A percentile compares a stretch with the other conserved stretches of the same genome.
Evolutionary conservation across 805 yeast genomes (phyloP).

Genomic region (Saccharomycopsis selenospora): DNA sequence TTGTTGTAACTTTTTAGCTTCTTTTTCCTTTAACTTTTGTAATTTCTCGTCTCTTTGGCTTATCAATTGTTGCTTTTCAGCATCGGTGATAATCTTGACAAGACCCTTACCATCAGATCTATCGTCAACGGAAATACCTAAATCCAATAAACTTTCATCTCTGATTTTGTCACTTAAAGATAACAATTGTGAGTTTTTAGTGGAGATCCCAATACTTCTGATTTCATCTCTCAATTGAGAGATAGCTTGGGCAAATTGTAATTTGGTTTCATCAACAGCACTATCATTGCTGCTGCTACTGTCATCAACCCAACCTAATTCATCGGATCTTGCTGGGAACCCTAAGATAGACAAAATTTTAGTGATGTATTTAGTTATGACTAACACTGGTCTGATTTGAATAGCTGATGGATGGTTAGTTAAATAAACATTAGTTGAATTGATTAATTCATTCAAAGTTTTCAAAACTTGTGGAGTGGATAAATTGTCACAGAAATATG

Average conservation of each 20-base stretch:
- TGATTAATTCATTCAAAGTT: constrained; percentile 57
- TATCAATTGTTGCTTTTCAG: constrained; percentile 61
- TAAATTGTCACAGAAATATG: constrained; percentile 82
- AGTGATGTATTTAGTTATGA: constrained; percentile 62
- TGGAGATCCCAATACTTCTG: constrained; percentile 62
- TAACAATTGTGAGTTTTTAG: constrained; percentile 49
- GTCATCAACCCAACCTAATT: constrained; percentile 71
- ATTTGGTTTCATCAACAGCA: constrained; percentile 53
- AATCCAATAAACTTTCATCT: constrained; percentile 57
- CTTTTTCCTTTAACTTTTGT: constrained; percentile 50
- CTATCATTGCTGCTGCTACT: constrained; percentile 17
- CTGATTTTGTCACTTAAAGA: constrained; percentile 70
- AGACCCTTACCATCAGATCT: constrained; percentile 68
- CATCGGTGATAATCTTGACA: constrained; percentile 66
- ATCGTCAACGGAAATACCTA: constrained; percentile 86
- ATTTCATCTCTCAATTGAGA: constrained; percentile 78
- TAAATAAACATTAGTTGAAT: constrained; percentile 66
- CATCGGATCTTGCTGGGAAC: constrained; percentile 60
- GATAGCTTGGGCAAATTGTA: constrained; percentile 76
- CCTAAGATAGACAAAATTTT: constrained; percentile 69
- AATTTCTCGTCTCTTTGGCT: constrained; percentile 31
- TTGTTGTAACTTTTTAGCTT: constrained; percentile 52
- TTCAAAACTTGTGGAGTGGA: constrained; percentile 72
- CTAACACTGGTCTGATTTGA: constrained; percentile 58
- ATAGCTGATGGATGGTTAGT: constrained; percentile 42